phyloP scores from a whole-genome alignment of 2,329 filamentous ascomycete species.

The Beauveria rudraprayagi region DNA sequence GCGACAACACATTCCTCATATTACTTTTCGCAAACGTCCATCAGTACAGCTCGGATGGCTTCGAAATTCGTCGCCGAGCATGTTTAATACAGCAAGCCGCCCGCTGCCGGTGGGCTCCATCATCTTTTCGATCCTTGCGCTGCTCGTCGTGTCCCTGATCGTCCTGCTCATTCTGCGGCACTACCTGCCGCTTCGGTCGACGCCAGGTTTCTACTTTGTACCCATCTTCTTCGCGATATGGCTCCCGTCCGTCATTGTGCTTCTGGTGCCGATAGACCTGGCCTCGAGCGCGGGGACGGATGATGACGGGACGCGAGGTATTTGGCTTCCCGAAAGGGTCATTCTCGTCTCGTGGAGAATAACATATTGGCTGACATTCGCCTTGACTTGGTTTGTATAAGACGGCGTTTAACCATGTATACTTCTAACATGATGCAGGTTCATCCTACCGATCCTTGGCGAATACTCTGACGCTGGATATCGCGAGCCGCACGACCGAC shows the following conservation, averaged over 20 bases:
- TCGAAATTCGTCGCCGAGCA: slow-evolving; percentile 27
- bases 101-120: slow-evolving; percentile 67
- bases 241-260: slow-evolving; percentile 80
- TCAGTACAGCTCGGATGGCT: slow-evolving; percentile 1
- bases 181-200: slow-evolving; percentile 84
- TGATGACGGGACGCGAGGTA: slow-evolving; percentile 63
- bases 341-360: slow-evolving; percentile 89
- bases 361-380: slow-evolving; percentile 94
- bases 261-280: slow-evolving; percentile 92
- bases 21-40: not conserved
- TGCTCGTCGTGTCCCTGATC: slow-evolving; percentile 64
- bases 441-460: slow-evolving; percentile 84
- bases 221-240: slow-evolving; percentile 96
- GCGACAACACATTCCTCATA: not conserved
- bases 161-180: slow-evolving; percentile 80
- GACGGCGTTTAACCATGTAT: not conserved
- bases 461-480: slow-evolving; percentile 95
- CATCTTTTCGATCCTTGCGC: slow-evolving; percentile 65
- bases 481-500: slow-evolving; percentile 70
- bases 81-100: slow-evolving; percentile 41
- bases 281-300: slow-evolving; percentile 73
- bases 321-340: slow-evolving; percentile 76
- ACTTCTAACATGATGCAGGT: slow-evolving; percentile 40
- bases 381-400: slow-evolving; percentile 70
- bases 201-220: slow-evolving; percentile 80